Evolutionary conservation across 2,329 filamentous ascomycete species (phyloP), one percentile per base, ranked within the genome.

Genomic region (Emergomyces africanus): DNA sequence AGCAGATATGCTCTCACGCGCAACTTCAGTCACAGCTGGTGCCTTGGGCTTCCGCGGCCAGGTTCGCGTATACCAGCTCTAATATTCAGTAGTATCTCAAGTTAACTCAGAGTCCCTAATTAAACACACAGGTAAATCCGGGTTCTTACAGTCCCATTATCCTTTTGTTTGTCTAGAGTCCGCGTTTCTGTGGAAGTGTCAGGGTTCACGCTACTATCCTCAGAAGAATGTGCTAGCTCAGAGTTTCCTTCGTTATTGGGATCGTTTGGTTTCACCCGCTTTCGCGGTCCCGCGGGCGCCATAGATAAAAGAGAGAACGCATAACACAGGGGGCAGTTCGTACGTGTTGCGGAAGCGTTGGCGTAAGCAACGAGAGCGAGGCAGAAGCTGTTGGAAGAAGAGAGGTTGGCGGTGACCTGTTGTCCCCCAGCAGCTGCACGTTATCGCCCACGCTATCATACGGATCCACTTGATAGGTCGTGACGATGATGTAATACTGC

Each of bases 1-100:
- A 55, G 74, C 75, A 44, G 74, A 75, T 55, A 78, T 78, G 66
- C 75, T 78, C 67, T 79, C 77, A 66, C 73, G 72, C 62, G 75
- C 76, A 68, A 78, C 72, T 69, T 79, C 74, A 60, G 77, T 77
- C 65, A 78, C 69, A 55, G 77, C 73, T 42, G 73, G 70, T 54
- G 77, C 75, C 66, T 79, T 79, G 41, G 70, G 70, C 51, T 68
- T 67, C 64, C 71, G 71, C 42, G 75, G 75, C 77, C 77, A 79
- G 30, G 74, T 73, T 57, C 71, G 73, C 33, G 71, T 59, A 63
- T 78, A 77, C 76, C 76, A 78, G 57, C 67, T 72, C 71, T 74
- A 61, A 55, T 44, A 12, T 53, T n/a, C 15, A 42, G n/a, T n/a
- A n/a, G 18, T 51, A 39, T 18, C 50, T 48, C 39, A 54, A 20